These are phyloP conservation scores for Penicillium lagena DNA, from an alignment of 495 filamentous ascomycete genomes.

Conservation along the genomic window DNA sequence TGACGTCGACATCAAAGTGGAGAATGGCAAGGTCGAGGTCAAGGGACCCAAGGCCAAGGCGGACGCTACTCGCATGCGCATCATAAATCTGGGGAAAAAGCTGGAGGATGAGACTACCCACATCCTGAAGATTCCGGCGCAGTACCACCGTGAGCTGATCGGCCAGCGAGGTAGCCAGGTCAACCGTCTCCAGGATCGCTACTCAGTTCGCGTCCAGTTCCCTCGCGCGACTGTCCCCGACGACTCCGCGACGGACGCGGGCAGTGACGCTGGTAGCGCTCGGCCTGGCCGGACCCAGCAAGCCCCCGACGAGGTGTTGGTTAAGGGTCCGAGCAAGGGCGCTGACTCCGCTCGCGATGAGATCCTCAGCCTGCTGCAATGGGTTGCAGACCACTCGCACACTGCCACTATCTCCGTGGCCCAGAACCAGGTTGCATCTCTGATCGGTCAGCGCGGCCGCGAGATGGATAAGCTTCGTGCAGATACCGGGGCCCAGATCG, in stretches of 20 bases:
- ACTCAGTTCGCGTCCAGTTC: constrained; percentile 91
- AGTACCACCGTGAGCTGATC: constrained; percentile 75
- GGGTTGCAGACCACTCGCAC: constrained; percentile 76
- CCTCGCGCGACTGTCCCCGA: constrained; percentile 60
- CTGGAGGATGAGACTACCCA: constrained; percentile 84
- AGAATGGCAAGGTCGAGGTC: constrained; percentile 63
- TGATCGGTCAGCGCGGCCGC: constrained; percentile 84
- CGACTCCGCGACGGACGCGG: constrained; percentile 62
- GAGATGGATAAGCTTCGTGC: constrained; percentile 87
- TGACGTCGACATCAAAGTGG: constrained; percentile 92
- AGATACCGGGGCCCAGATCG: constrained; percentile 76
- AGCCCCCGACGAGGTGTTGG: constrained; percentile 79
- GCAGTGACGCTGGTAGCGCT: constrained; percentile 59
- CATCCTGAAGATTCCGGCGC: constrained; percentile 77
- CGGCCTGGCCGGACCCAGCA: constrained; percentile 62
- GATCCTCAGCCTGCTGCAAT: constrained; percentile 78
- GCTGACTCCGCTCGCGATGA: constrained; percentile 88
- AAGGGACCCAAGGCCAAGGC: constrained; percentile 74
- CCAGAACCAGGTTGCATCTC: constrained; percentile 75
- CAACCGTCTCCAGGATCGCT: constrained; percentile 70
- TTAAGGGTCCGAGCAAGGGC: constrained; percentile 85
- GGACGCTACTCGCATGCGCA: constrained; percentile 72
- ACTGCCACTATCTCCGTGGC: constrained; percentile 75
- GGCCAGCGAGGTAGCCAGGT: constrained; percentile 59
- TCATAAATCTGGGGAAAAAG: constrained; percentile 67